Base-by-base conservation (phyloP, 208 protist genomes). In the Leishmania mexicana region DNA sequence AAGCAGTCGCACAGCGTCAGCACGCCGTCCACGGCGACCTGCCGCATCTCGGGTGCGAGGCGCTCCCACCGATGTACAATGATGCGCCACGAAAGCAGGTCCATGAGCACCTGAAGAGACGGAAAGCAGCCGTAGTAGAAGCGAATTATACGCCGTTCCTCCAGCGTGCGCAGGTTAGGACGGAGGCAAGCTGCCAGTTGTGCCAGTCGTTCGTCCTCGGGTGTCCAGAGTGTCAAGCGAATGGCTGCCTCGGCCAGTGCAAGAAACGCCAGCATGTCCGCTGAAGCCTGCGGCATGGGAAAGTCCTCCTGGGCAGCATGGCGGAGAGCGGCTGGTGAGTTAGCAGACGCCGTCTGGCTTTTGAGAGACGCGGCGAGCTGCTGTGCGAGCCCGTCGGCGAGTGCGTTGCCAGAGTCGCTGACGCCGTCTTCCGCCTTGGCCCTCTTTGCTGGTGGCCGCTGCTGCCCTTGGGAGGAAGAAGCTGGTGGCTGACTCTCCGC, bases 41-140 rank as follows among this genome's bases (percentile, higher is more conserved):
- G 47, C 51, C 81, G 74, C 82, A 77, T 81, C 6, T 85, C 78
- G 28, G 65, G 62, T 35, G 24, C 51, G 51, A 95, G 76, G n/a
- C 82, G 82, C 11, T 62, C 78, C 89, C 89, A 95, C 17, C 81
- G 77, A 15, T 85, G 60, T 21, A 85, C 47, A 49, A 95, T 80
- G 45, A 87, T 93, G 60, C 88, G 81, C 49, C 90, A 81, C 28
- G 89, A 92, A 68, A 89, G 86, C n/a, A 95, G 67, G 64, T 95
- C 91, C 78, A 91, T 88, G 42, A 95, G 79, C 65, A 95, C 72
- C 57, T 88, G 87, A 15, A 95, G 53, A 54, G 75, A 70, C 6
- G 91, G 89, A 67, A 85, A 95, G 65, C 84, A 80, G 64, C 84
- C 84, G 1, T 76, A n/a, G 15, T 54, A 53, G 54, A 67, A 75